Percentiles rank a stretch among this genome's conserved stretches.
These are phyloP conservation scores for Candida bentonensis DNA, from an alignment of 805 yeast species.

Conservation along the genomic window DNA sequence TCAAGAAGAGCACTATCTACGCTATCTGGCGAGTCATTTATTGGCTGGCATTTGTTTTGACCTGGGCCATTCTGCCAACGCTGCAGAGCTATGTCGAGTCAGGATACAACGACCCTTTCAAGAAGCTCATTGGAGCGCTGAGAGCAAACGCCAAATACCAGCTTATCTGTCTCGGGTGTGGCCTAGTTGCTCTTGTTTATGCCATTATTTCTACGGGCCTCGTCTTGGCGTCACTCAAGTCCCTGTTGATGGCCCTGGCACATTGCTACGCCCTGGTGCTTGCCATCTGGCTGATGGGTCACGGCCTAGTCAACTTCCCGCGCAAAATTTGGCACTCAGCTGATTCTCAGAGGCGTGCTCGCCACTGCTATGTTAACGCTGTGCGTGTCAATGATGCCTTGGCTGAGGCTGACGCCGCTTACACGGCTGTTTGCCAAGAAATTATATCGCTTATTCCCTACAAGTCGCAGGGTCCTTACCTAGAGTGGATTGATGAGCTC, in stretches of 20 bases:
- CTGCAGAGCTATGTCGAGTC: slow-evolving; percentile 61
- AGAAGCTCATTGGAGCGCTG: slow-evolving; percentile 42
- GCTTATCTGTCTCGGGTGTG: slow-evolving; percentile 36
- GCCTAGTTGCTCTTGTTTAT: slow-evolving; percentile 43
- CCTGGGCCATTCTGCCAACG: slow-evolving; percentile 65
- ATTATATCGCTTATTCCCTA: slow-evolving; percentile 37
- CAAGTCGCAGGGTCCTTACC: slow-evolving; percentile 32
- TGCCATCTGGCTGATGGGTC: slow-evolving; percentile 76
- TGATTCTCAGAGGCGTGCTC: slow-evolving; percentile 24
- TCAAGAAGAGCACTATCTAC: slow-evolving; percentile 36
- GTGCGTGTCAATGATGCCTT: slow-evolving; percentile 44
- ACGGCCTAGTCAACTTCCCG: slow-evolving; percentile 61
- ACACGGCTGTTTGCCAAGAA: slow-evolving; percentile 49
- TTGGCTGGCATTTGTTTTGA: slow-evolving; percentile 67
- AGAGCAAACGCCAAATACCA: slow-evolving; percentile 47
- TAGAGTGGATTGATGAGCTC: slow-evolving; percentile 54
- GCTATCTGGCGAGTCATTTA: slow-evolving; percentile 60
- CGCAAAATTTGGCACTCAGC: slow-evolving; percentile 26
- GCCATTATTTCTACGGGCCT: slow-evolving; percentile 43
- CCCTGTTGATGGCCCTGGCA: slow-evolving; percentile 58
- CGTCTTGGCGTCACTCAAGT: slow-evolving; percentile 40
- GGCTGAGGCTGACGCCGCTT: slow-evolving; percentile 48
- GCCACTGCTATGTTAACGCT: slow-evolving; percentile 35
- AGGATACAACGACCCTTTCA: slow-evolving; percentile 40
- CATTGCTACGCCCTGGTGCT: slow-evolving; percentile 63